These are phyloP conservation scores for Arbutus unedo DNA, from an alignment of 148 eudicot genomes.

Conservation along the genomic window DNA sequence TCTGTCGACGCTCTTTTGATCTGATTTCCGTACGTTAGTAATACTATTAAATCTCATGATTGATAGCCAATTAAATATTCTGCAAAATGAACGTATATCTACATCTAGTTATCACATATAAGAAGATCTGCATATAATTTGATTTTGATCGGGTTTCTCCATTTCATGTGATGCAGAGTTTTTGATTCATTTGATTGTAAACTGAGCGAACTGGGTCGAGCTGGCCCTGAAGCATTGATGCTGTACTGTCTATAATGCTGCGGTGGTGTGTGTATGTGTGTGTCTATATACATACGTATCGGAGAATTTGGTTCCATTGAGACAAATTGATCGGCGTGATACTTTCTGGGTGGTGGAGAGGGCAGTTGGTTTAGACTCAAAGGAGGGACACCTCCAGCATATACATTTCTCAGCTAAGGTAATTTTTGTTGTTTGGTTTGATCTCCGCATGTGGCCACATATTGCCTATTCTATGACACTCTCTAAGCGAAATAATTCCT, in stretches of 20 bases:
- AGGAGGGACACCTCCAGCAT: neutral
- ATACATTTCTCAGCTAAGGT: conserved; percentile 3
- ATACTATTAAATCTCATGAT: neutral
- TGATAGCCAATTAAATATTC: conserved; percentile 11
- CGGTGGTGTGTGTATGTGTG: neutral
- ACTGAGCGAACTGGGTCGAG: neutral
- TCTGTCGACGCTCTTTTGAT: conserved; percentile 24
- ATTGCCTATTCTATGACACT: neutral
- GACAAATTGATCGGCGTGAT: neutral
- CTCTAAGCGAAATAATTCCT: neutral
- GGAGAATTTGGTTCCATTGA: neutral
- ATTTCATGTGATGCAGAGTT: conserved; percentile 7
- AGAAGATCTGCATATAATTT: conserved; percentile 9
- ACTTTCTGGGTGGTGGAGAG: conserved; percentile 10
- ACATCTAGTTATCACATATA: neutral
- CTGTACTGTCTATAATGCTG: neutral
- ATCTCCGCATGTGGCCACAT: neutral
- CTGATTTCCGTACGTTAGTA: conserved; percentile 27
- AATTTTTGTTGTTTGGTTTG: neutral
- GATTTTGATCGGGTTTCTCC: conserved; percentile 6
- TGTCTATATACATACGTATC: neutral
- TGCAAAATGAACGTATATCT: neutral
- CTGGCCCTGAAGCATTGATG: neutral
- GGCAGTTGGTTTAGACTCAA: neutral
- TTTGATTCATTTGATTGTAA: neutral